phyloP scores from a whole-genome alignment of 2,329 filamentous ascomycete genomes.

The Hypoxylon sp. region DNA sequence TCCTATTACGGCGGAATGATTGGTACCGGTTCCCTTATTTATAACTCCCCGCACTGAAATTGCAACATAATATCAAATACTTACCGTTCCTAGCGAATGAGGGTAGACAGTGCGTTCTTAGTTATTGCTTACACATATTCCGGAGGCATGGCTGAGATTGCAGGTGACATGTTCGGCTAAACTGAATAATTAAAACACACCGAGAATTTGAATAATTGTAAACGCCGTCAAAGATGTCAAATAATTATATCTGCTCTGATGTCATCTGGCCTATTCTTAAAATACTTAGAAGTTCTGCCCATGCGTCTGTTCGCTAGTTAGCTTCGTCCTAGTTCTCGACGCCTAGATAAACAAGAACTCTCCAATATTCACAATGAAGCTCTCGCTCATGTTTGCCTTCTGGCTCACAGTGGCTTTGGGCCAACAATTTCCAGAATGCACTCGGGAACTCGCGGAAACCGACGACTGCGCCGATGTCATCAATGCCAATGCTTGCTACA shows the following conservation, averaged over 20 bases:
- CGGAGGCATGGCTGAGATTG: conserved; percentile 27
- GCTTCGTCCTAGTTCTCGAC: conserved; percentile 6
- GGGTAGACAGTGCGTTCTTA: conserved; percentile 28
- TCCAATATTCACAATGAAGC: conserved; percentile 42
- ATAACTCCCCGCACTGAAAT: conserved; percentile 37
- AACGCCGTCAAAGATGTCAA: background rate
- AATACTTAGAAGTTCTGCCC: conserved; percentile 27
- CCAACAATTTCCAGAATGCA: conserved; percentile 54
- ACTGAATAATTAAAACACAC: conserved; percentile 32
- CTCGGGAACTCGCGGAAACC: conserved; percentile 53
- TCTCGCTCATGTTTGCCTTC: conserved; percentile 45
- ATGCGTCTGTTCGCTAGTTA: conserved; percentile 26
- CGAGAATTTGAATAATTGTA: conserved; percentile 20
- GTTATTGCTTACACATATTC: conserved; percentile 39
- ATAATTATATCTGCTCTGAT: conserved; percentile 37
- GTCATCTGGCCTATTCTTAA: conserved; percentile 12
- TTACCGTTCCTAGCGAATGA: conserved; percentile 38
- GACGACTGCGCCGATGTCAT: conserved; percentile 59
- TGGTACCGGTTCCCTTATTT: conserved; percentile 23
- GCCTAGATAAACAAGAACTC: conserved; percentile 2
- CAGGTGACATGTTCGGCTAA: conserved; percentile 34
- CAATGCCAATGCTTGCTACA: conserved; percentile 60
- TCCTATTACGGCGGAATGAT: conserved; percentile 30
- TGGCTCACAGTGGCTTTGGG: conserved; percentile 45
- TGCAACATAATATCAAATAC: conserved; percentile 27